Evolutionary conservation across 78 protist genomes (phyloP), one percentile per base, ranked within the genome.

Genomic region (Dictyostelium firmibasis): DNA sequence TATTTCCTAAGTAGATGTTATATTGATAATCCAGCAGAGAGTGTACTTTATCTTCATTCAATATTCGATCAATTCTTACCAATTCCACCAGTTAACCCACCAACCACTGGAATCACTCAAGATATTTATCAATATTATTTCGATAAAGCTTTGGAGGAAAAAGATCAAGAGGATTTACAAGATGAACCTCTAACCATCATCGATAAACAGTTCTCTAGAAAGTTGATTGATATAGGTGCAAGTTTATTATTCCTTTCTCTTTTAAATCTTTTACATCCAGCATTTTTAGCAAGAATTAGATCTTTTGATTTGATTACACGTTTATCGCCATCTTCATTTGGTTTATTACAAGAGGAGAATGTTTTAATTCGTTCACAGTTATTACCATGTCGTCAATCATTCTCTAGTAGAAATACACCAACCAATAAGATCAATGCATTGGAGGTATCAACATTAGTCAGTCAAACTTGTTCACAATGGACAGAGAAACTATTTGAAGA

Each of bases 1-100:
- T 89, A 75, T 78, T 89, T 89, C 77, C 74, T 89, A 3, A 81
- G 74, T 47, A 41, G 76, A 6, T 78, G 78, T 41, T 89, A 89
- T 70, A 35, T 75, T 35, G 84, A 87, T 9, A 75, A 85, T 41
- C 88, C 94, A 16, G 33, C 79, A 0, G 94, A 89, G 53, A 64
- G 87, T 20, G 94, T 89, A 31, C 25, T 89, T 5, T 89, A 81
- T 70, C 72, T 89, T 5, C 94, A 89, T 38, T 89, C 94, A 38
- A 81, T 89, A 31, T 89, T 79, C 57, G 94, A 89, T n/a, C 94
- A 89, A 35, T 89, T 79, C 60, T 29, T 89, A 9, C 94, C 94
- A 29, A 89, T 89, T 14, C 94, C 94, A n/a, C 64, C 94, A 27
- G 29, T 60, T 0, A 89, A 89, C 27, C 94, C 94, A 27, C 94